A percentile compares a stretch with the other conserved stretches of the same genome.
Evolutionary conservation across 305 asterid genomes (phyloP).

Genomic region (Fraxinus sp.): DNA sequence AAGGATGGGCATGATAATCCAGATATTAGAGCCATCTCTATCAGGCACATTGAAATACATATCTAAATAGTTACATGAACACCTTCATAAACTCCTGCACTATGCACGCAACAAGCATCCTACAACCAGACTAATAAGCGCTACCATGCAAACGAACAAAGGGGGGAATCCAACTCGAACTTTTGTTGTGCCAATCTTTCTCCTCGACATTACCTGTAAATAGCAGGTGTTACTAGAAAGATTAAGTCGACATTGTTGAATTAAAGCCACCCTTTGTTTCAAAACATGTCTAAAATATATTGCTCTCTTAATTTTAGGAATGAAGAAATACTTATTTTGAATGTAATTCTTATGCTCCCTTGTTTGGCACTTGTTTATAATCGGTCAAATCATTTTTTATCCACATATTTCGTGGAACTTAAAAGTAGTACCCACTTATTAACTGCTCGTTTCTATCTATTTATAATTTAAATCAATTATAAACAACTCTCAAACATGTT

Average conservation of each 20-base stretch:
- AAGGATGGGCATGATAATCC: conserved; percentile 21
- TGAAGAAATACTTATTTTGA: no score
- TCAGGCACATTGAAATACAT: conserved; percentile 20
- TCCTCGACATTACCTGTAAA: conserved; percentile 49
- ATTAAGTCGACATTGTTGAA: background rate
- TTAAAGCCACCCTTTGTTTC: no score
- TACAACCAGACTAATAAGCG: conserved; percentile 51
- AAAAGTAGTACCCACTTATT: background rate
- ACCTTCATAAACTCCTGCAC: conserved; percentile 1
- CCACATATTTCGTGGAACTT: background rate
- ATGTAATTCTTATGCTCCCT: background rate
- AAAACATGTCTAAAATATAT: no score
- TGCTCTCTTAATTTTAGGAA: no score
- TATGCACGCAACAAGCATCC: conserved; percentile 51
- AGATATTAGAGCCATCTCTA: conserved; percentile 26
- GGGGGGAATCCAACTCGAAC: conserved; percentile 74
- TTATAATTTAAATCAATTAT: no score
- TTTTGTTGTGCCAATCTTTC: conserved; percentile 38
- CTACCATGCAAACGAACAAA: conserved; percentile 72
- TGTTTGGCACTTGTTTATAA: background rate
- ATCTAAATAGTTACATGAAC: conserved; percentile 19
- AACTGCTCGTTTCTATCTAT: background rate
- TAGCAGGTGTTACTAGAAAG: background rate
- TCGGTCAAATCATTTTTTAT: background rate
- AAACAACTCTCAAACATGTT: background rate